Conservation (phyloP, 352 stramenopile species). For the Phytophthora sojae region DNA sequence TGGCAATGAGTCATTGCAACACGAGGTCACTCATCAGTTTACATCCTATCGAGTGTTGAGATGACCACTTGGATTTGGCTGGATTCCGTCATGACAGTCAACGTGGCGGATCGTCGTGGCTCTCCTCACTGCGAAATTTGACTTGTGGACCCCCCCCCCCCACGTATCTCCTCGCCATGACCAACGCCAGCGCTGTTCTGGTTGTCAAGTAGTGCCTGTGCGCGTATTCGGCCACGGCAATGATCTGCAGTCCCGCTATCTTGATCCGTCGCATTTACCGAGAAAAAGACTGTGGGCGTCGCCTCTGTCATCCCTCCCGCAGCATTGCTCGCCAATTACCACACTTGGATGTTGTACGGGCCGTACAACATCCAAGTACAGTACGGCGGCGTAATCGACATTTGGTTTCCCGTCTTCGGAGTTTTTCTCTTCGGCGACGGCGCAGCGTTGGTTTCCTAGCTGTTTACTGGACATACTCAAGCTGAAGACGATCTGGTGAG, state of each 20-base stretch:
- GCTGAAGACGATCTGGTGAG: slow-evolving; percentile 22
- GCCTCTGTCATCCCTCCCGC: slow-evolving; percentile 40
- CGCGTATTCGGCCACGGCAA: slow-evolving; percentile 29
- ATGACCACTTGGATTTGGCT: not conserved
- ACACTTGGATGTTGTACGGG: slow-evolving; percentile 49
- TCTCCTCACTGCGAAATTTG: too few species aligned
- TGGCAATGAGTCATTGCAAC: not conserved
- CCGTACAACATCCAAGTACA: too few species aligned
- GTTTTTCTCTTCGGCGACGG: slow-evolving; percentile 23
- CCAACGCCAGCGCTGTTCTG: slow-evolving; percentile 6
- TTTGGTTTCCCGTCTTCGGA: slow-evolving; percentile 45
- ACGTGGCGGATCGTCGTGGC: not conserved
- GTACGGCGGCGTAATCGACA: slow-evolving; percentile 29
- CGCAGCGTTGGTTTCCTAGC: slow-evolving; percentile 38
- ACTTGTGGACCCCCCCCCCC: too few species aligned
- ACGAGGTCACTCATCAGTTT: not conserved
- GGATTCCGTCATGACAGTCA: not conserved
- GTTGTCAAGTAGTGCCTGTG: slow-evolving; percentile 21
- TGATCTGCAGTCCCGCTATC: slow-evolving; percentile 46
- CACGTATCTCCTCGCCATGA: not conserved
- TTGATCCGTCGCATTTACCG: slow-evolving; percentile 41
- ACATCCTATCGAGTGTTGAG: not conserved
- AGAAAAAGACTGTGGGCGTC: slow-evolving; percentile 29
- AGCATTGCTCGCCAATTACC: slow-evolving; percentile 37
- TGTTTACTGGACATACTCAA: slow-evolving; percentile 51